Evolutionary conservation across 495 filamentous ascomycete genomes (phyloP).

Genomic region (Neurospora sp.): DNA sequence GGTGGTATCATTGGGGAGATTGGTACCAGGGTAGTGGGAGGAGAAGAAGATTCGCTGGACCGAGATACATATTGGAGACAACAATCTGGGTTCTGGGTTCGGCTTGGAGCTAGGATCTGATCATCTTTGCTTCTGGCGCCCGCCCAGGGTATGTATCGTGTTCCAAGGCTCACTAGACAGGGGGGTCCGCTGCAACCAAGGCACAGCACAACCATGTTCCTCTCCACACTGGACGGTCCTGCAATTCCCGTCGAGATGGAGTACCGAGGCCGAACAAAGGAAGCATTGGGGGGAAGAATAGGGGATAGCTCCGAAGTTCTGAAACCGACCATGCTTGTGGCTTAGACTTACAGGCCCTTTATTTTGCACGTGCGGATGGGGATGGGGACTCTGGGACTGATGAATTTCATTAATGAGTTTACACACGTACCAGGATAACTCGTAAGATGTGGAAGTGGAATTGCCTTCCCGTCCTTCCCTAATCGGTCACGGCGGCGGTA

Average conservation of each 20-base stretch:
- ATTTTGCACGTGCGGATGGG: neutral
- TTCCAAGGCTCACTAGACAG: neutral
- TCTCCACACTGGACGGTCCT: conserved; percentile 1
- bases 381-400: neutral
- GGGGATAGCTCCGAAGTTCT: neutral
- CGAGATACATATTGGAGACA: neutral
- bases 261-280: neutral
- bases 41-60: neutral
- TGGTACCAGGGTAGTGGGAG: neutral
- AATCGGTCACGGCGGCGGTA: neutral
- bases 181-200: neutral
- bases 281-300: neutral
- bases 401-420: neutral
- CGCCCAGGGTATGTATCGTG: neutral
- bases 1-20: neutral
- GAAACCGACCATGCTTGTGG: neutral
- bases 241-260: conserved; percentile 2
- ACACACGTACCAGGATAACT: neutral
- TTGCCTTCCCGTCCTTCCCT: neutral
- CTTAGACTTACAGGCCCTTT: neutral
- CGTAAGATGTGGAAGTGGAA: neutral
- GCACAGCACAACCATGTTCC: neutral
- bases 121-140: neutral
- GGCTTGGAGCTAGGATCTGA: neutral
- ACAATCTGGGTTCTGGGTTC: neutral